Conservation (phyloP, 495 filamentous ascomycete genomes). For the Lophiostoma macrostomum region DNA sequence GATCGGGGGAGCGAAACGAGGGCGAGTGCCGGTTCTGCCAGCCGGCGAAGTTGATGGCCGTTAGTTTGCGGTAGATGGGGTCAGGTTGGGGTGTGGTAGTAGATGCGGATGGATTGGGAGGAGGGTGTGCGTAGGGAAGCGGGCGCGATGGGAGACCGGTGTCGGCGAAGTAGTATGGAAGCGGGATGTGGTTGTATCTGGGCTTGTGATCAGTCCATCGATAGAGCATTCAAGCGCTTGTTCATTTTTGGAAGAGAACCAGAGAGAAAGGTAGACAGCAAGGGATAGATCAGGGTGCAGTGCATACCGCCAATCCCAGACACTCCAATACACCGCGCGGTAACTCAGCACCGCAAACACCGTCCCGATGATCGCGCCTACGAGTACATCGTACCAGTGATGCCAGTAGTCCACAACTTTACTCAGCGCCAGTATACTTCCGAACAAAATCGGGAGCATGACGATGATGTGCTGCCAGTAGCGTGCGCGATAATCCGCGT, state of each 20-base stretch:
- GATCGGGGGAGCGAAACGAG: not conserved
- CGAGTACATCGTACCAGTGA: constrained; percentile 59
- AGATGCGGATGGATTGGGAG: not conserved
- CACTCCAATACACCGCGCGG: constrained; percentile 49
- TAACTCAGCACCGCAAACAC: constrained; percentile 56
- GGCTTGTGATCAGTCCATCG: not conserved
- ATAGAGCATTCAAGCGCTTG: no score
- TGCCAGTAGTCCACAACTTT: constrained; percentile 42
- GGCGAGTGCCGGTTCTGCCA: not conserved
- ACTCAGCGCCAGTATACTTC: constrained; percentile 25
- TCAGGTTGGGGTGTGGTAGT: not conserved
- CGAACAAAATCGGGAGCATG: constrained; percentile 40
- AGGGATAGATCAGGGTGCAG: no score
- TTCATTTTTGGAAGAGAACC: not conserved
- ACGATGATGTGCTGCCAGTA: constrained; percentile 44
- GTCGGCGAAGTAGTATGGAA: no score
- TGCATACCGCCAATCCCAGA: constrained; percentile 11
- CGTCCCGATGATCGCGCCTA: constrained; percentile 56
- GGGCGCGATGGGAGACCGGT: no score
- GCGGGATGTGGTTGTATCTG: not conserved
- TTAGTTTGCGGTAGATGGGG: not conserved
- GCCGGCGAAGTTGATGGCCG: not conserved
- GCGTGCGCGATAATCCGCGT: constrained; percentile 20
- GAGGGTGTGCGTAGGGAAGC: no score
- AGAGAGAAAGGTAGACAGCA: not conserved